Percentiles rank a stretch among this genome's conserved stretches.
Conservation (phyloP, 176 grass and related monocot genomes). For the Oryza rufipogon region DNA sequence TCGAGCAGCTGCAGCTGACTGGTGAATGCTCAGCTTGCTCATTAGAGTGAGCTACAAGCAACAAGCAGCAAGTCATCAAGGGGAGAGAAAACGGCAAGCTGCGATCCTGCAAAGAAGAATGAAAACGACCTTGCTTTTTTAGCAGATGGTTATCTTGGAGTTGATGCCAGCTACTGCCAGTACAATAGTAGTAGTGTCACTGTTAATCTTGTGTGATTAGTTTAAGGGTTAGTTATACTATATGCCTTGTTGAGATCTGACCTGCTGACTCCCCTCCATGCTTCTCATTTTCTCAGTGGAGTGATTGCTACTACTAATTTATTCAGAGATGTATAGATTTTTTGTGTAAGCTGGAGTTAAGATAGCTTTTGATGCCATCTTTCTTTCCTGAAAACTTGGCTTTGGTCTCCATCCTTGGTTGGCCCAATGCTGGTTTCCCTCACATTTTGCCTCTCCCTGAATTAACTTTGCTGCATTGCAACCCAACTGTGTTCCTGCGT, state of each 20-base stretch:
- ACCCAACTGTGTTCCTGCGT: slow-evolving; percentile 2
- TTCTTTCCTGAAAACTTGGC: slow-evolving; percentile 50
- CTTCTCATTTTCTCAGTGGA: slow-evolving; percentile 17
- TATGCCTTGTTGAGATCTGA: neutral
- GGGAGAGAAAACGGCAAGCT: neutral
- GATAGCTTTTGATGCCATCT: slow-evolving; percentile 7
- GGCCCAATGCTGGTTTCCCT: slow-evolving; percentile 43
- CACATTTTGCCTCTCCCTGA: slow-evolving; percentile 19
- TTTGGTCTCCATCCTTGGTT: slow-evolving; percentile 48
- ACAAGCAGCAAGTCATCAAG: neutral
- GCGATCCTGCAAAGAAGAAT: neutral
- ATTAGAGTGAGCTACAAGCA: slow-evolving; percentile 57
- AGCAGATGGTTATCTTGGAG: slow-evolving; percentile 41
- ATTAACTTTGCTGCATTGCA: slow-evolving; percentile 14
- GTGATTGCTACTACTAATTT: neutral
- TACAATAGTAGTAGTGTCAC: neutral
- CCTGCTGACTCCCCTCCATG: neutral
- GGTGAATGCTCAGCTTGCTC: neutral
- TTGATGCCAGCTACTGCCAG: slow-evolving; percentile 32
- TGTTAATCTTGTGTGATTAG: slow-evolving; percentile 9
- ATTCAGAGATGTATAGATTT: neutral
- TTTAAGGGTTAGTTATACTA: slow-evolving; percentile 21
- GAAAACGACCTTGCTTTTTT: slow-evolving; percentile 12
- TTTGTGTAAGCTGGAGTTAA: neutral
- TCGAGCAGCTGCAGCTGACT: neutral